Base-by-base conservation (phyloP, 345 rosid species). In the Brassica nigra region DNA sequence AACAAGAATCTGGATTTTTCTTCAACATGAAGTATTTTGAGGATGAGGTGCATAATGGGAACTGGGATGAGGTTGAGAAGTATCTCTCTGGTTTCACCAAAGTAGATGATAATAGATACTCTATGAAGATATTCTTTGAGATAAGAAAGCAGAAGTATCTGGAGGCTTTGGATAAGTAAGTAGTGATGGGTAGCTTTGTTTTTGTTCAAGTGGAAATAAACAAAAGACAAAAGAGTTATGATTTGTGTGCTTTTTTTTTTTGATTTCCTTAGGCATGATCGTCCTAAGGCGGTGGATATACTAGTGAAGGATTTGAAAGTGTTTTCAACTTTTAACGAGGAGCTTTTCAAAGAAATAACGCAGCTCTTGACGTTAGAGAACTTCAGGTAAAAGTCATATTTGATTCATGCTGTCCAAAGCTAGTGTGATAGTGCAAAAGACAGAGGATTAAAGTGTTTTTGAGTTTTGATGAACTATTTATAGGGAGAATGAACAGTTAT, bases 41-140 rank as follows among this genome's bases (percentile, higher is more conserved):
- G 90, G 99, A 95, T 76, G 97, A 93, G 89, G 99, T 95, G 78
- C 98, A 91, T 28, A 87, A 76, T 77, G 99, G 99, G 5, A 92
- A 93, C 71, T 95, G 99, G 99, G 99, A 95, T 78, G 99, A 95
- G 80, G 98, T 95, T 69, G 99, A 95, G 88, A 95, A 86, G 74
- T 95, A 95, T 84, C 95, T 95, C 28, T 95, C 99, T 71, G 99
- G 99, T 75, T 95, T 93, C 88, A 95, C 98, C 0, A 93, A 93
- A 83, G 97, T 93, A 31, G 99, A 95, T 52, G 98, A 93, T 70
- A 95, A 95, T 42, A 91, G 97, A 8, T 93, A 93, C 86, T 95
- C 99, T 0, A 93, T 93, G 99, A 95, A 93, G 88, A 95, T 93
- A 59, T 95, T 95, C 88, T 91, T 95, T 5, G 98, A 93, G 92